These are phyloP conservation scores for Suillus lakei DNA, from an alignment of 768 basidiomycete genomes.

Conservation along the genomic window DNA sequence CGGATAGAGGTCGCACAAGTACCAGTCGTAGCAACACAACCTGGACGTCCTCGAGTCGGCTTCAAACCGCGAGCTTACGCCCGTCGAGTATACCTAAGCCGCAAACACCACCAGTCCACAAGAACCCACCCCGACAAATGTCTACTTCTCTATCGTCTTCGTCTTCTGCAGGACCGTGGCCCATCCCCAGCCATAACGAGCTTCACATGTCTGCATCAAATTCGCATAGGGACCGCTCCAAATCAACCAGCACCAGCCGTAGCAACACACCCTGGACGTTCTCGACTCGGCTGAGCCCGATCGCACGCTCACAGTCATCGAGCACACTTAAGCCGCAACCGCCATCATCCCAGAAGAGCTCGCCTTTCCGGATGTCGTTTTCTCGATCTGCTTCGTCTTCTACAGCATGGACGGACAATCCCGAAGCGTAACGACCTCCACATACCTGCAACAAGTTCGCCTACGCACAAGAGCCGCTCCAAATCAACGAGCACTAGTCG, in stretches of 20 bases:
- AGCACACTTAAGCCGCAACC: constrained; percentile 29
- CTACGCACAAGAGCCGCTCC: constrained; percentile 35
- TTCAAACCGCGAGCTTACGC: constrained; percentile 28
- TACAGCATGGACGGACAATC: constrained; percentile 25
- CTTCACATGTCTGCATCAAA: constrained; percentile 36
- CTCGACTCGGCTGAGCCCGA: constrained; percentile 33
- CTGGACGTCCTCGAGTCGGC: constrained; percentile 35
- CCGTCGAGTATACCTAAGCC: constrained; percentile 30
- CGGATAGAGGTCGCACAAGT: constrained; percentile 35
- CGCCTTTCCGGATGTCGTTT: constrained; percentile 17
- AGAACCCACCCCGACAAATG: constrained; percentile 19
- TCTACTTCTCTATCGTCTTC: constrained; percentile 23
- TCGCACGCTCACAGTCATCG: constrained; percentile 25
- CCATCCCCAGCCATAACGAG: constrained; percentile 33
- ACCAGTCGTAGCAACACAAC: constrained; percentile 29
- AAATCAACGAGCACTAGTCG: constrained; percentile 33
- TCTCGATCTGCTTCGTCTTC: constrained; percentile 30
- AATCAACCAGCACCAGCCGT: constrained; percentile 31
- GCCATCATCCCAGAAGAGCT: constrained; percentile 23
- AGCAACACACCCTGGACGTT: constrained; percentile 29
- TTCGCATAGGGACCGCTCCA: constrained; percentile 35
- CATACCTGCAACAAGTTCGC: constrained; percentile 34
- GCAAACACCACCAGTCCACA: constrained; percentile 23
- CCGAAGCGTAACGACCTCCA: constrained; percentile 36
- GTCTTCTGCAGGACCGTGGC: constrained; percentile 31